phyloP scores from a whole-genome alignment of 1,139 yeast species.

The Petasospora fabianii region DNA sequence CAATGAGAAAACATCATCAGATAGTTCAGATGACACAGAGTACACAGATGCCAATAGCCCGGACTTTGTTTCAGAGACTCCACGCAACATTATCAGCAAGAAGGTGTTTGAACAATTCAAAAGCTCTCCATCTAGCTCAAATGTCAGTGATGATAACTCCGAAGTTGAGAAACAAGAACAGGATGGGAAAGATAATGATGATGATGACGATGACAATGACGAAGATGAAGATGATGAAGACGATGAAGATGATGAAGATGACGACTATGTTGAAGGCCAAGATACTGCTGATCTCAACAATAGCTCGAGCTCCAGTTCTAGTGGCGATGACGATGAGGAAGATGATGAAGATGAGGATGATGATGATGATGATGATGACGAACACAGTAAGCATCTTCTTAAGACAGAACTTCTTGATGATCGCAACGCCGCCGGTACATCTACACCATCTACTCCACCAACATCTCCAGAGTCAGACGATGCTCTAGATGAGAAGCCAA shows the following conservation, averaged over 20 bases:
- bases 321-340: slow-evolving; percentile 3
- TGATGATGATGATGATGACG: slow-evolving; percentile 10
- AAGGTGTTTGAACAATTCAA: slow-evolving; percentile 19
- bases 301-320: slow-evolving; percentile 1
- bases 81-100: slow-evolving; percentile 19
- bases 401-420: slow-evolving; percentile 36
- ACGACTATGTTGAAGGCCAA: background rate
- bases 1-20: slow-evolving; percentile 18
- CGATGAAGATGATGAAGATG: slow-evolving; percentile 6
- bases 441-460: slow-evolving; percentile 19
- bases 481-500: slow-evolving; percentile 14
- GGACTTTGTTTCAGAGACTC: slow-evolving; percentile 13
- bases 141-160: slow-evolving; percentile 4
- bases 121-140: slow-evolving; percentile 17
- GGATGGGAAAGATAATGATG: slow-evolving; percentile 16
- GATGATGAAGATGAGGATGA: background rate
- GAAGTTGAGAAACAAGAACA: slow-evolving; percentile 9
- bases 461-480: slow-evolving; percentile 26
- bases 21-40: slow-evolving; percentile 22
- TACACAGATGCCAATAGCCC: slow-evolving; percentile 15
- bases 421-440: slow-evolving; percentile 14
- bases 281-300: no score
- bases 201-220: slow-evolving; percentile 15
- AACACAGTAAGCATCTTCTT: slow-evolving; percentile 23
- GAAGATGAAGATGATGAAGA: slow-evolving; percentile 11